Conservation (phyloP, 2,329 filamentous ascomycete genomes). For the Pyrenophora tritici-repentis region DNA sequence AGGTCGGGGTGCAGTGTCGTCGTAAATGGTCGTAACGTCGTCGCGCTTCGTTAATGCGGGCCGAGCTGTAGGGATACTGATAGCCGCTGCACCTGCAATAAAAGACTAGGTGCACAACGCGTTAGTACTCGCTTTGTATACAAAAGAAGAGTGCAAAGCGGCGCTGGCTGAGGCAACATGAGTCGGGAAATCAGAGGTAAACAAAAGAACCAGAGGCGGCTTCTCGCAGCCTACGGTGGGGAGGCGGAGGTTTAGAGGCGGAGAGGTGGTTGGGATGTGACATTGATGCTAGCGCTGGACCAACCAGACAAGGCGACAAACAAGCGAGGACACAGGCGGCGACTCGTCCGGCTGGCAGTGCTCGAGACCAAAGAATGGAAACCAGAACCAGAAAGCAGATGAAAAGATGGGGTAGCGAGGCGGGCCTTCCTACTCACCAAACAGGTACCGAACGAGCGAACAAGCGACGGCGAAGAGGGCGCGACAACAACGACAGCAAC, state of each 20-base stretch:
- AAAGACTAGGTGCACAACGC: slow-evolving; percentile 32
- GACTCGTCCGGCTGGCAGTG: slow-evolving; percentile 9
- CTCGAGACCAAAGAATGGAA: slow-evolving; percentile 5
- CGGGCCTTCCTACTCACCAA: slow-evolving; percentile 25
- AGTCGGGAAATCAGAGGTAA: slow-evolving; percentile 27
- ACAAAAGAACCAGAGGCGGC: slow-evolving; percentile 31
- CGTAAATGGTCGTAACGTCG: slow-evolving; percentile 40
- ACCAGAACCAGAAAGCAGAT: background rate
- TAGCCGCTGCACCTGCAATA: slow-evolving; percentile 30
- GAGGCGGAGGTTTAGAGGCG: slow-evolving; percentile 47
- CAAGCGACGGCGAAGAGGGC: slow-evolving; percentile 15
- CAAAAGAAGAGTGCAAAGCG: slow-evolving; percentile 12
- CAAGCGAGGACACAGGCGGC: slow-evolving; percentile 45
- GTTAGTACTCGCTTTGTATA: slow-evolving; percentile 30
- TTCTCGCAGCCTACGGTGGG: slow-evolving; percentile 38
- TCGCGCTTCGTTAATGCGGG: slow-evolving; percentile 39
- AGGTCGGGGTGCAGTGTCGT: slow-evolving; percentile 21
- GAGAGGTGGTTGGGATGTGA: slow-evolving; percentile 49
- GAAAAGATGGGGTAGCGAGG: background rate
- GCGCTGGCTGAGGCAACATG: slow-evolving; percentile 10
- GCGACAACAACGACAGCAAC: background rate
- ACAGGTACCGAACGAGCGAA: slow-evolving; percentile 24
- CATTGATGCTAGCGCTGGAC: slow-evolving; percentile 45
- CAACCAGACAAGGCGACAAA: slow-evolving; percentile 40
- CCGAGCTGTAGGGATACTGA: slow-evolving; percentile 41